Evolutionary conservation across 192 early-diverging fungal genomes (phyloP).

Genomic region (Dissophora globulifera): DNA sequence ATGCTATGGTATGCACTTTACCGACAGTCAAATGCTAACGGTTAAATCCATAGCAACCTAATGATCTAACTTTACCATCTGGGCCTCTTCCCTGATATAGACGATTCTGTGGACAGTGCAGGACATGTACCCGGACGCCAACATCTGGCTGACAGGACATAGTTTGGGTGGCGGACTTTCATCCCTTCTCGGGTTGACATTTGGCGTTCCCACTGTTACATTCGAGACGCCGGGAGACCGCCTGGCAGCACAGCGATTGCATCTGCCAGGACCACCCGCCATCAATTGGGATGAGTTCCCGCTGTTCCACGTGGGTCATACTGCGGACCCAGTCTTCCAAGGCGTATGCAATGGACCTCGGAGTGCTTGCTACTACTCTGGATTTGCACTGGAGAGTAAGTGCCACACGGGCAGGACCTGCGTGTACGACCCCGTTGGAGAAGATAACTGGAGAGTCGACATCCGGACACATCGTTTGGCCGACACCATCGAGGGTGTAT

Average conservation of each 20-base stretch:
- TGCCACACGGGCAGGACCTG: conserved; percentile 86
- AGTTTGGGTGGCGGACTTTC: conserved; percentile 72
- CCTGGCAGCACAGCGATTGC: conserved; percentile 80
- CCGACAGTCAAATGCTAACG: neutral
- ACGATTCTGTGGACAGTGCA: conserved; percentile 75
- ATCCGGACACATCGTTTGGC: conserved; percentile 84
- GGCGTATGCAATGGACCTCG: conserved; percentile 78
- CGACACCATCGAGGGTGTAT: conserved; percentile 76
- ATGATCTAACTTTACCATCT: neutral
- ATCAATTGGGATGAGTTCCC: conserved; percentile 68
- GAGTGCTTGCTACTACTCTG: conserved; percentile 33
- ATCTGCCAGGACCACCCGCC: conserved; percentile 69
- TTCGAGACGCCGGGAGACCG: conserved; percentile 89
- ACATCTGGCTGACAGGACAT: conserved; percentile 88
- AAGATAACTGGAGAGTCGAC: conserved; percentile 72
- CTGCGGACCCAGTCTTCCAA: conserved; percentile 90
- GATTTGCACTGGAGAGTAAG: conserved; percentile 57
- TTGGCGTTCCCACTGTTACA: conserved; percentile 85
- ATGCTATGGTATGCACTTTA: conserved; percentile 54
- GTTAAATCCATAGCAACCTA: neutral
- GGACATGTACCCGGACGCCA: conserved; percentile 71
- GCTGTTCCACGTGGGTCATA: conserved; percentile 92
- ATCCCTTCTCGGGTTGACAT: conserved; percentile 82
- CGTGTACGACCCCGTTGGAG: conserved; percentile 72
- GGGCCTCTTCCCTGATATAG: conserved; percentile 31